Conservation (phyloP, 2,329 filamentous ascomycete species). For the Phyllachora maydis region DNA sequence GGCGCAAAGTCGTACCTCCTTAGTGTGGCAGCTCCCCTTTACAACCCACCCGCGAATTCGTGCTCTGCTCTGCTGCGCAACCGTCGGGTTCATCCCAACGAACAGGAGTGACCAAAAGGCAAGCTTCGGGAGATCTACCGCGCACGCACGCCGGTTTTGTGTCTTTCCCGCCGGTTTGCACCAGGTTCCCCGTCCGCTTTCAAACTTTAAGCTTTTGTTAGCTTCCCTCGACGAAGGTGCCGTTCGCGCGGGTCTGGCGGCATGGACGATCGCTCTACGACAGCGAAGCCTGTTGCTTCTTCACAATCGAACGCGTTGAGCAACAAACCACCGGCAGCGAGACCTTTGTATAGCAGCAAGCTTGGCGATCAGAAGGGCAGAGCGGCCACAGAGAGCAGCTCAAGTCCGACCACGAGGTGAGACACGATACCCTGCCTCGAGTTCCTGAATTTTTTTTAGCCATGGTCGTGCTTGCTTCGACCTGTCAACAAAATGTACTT, state of each 20-base stretch:
- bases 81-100: too few relatives aligned
- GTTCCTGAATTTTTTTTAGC: constrained; percentile 5
- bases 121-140: too few relatives aligned
- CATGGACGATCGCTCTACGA: constrained; percentile 10
- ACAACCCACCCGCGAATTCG: too few relatives aligned
- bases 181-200: constrained; percentile 6
- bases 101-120: too few relatives aligned
- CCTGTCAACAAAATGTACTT: constrained; percentile 6
- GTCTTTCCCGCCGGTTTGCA: constrained; percentile 6
- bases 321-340: constrained; percentile 5
- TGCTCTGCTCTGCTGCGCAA: too few relatives aligned
- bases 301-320: constrained; percentile 6
- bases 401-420: constrained; percentile 12
- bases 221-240: constrained; percentile 4
- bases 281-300: constrained; percentile 7
- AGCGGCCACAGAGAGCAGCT: constrained; percentile 6
- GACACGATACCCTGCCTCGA: constrained; percentile 9
- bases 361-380: constrained; percentile 9
- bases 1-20: too few relatives aligned
- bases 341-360: constrained; percentile 13
- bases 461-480: constrained; percentile 1
- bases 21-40: too few relatives aligned
- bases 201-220: constrained; percentile 7
- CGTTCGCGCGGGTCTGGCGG: constrained; percentile 3
- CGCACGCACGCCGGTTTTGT: too few relatives aligned